Base-by-base conservation (phyloP, 306 rosid species). In the Lablab purpureus region DNA sequence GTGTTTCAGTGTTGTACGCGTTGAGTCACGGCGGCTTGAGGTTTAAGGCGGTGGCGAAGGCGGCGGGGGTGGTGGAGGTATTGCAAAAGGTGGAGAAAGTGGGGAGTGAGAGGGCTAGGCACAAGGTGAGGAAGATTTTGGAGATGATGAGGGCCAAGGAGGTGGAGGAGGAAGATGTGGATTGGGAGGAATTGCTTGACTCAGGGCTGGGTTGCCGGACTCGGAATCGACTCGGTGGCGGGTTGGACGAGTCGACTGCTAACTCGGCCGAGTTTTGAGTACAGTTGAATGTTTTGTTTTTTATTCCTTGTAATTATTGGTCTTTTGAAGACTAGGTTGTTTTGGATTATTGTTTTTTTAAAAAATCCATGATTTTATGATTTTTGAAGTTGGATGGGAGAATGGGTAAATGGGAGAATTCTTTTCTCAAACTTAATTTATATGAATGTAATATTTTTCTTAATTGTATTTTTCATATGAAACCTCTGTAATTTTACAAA, bases 181-280 rank as follows among this genome's bases (percentile, higher is more conserved):
- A 95, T 62, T 93, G 99, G 98, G 97, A 84, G 85, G 91, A 83
- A 56, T 60, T 95, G 67, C 91, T 95, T 6, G 91, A 90, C 17
- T 85, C 90, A 1, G 97, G 93, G 11, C 51, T 87, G 14, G 83
- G 82, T 19, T 45, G 71, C 41, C 88, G 81, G 6, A 80, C 75
- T 82, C 80, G 83, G 73, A 5, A 37, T 34, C 75, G 77, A 32
- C 43, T n/a, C 3, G 23, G 46, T 1, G 9, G 65, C 21, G 85
- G 68, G 34, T 55, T 81, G 49, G 76, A 46, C 3, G 89, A 75
- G 18, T 85, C 84, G 0, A 14, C 21, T n/a, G 74, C 40, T 22
- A 80, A 89, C 85, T 87, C 88, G 32, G 84, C 85, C 5, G 82
- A 85, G 79, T 87, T 84, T 85, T 90, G 90, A 91, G 84, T 75